A percentile compares a stretch with the other conserved stretches of the same genome.
These are phyloP conservation scores for Lactarius vividus DNA, from an alignment of 768 basidiomycete genomes.

Conservation along the genomic window DNA sequence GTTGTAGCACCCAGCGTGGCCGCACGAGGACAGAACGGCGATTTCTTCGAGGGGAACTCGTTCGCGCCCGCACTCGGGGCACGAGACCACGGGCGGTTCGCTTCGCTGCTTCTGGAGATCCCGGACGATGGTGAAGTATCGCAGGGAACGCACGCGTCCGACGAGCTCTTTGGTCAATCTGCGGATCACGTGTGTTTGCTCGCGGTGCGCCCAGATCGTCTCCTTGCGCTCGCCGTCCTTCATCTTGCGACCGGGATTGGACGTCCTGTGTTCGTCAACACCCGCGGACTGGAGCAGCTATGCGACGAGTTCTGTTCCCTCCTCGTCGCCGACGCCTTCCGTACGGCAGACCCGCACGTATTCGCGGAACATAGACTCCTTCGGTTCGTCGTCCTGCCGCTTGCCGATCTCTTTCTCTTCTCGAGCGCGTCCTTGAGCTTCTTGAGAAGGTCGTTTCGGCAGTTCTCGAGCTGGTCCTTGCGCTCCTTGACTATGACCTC, in stretches of 20 bases:
- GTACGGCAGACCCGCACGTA: slow-evolving; percentile 66
- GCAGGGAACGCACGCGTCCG: slow-evolving; percentile 83
- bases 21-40: slow-evolving; percentile 88
- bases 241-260: slow-evolving; percentile 35
- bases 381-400: slow-evolving; percentile 33
- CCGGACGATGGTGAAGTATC: slow-evolving; percentile 89
- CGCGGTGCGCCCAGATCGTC: slow-evolving; percentile 75
- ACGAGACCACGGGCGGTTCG: slow-evolving; percentile 54
- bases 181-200: slow-evolving; percentile 83
- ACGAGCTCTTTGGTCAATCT: slow-evolving; percentile 84
- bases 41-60: slow-evolving; percentile 62
- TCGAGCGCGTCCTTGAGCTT: slow-evolving; percentile 64
- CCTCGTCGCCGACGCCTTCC: slow-evolving; percentile 75
- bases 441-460: slow-evolving; percentile 66
- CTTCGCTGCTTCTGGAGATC: slow-evolving; percentile 79
- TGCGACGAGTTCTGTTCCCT: slow-evolving; percentile 62
- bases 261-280: slow-evolving; percentile 37
- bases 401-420: slow-evolving; percentile 65
- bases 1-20: slow-evolving; percentile 77
- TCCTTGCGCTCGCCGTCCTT: slow-evolving; percentile 63
- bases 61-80: slow-evolving; percentile 58
- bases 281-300: slow-evolving; percentile 60
- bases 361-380: slow-evolving; percentile 79
- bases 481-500: slow-evolving; percentile 88
- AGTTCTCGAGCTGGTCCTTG: slow-evolving; percentile 72